These are phyloP conservation scores for Cystofilobasidium bisporidii DNA, from an alignment of 768 basidiomycete genomes.

Conservation along the genomic window DNA sequence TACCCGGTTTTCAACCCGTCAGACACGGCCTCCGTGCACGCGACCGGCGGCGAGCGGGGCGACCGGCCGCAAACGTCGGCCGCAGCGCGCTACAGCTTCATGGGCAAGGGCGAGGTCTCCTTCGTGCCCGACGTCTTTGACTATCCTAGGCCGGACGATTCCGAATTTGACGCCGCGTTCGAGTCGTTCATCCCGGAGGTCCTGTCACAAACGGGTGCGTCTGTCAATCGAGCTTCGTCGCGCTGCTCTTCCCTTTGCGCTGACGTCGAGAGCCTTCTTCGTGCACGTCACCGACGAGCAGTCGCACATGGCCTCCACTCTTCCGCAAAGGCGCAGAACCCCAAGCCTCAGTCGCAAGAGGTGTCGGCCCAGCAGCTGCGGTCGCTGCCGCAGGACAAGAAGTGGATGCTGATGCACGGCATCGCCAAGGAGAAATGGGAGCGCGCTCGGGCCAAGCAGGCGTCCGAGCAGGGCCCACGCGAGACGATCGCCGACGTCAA, in stretches of 20 bases:
- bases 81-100: neutral
- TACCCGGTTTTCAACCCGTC: slow-evolving; percentile 44
- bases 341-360: neutral
- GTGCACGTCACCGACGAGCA: too few species aligned
- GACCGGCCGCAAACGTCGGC: neutral
- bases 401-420: slow-evolving; percentile 82
- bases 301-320: slow-evolving; percentile 15
- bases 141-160: slow-evolving; percentile 68
- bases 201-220: slow-evolving; percentile 16
- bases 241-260: slow-evolving; percentile 1
- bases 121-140: slow-evolving; percentile 46
- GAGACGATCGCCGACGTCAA: neutral
- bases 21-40: slow-evolving; percentile 36
- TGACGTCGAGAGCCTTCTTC: slow-evolving; percentile 12
- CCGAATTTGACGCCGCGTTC: slow-evolving; percentile 71
- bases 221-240: too few species aligned
- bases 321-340: slow-evolving; percentile 11
- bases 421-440: slow-evolving; percentile 72
- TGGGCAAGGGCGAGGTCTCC: slow-evolving; percentile 18
- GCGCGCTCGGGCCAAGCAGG: slow-evolving; percentile 47
- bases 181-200: slow-evolving; percentile 51
- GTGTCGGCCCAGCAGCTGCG: slow-evolving; percentile 13
- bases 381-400: slow-evolving; percentile 50
- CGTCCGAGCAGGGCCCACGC: slow-evolving; percentile 48
- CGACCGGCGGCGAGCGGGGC: slow-evolving; percentile 39